Percentiles rank a stretch among this genome's conserved stretches.
phyloP scores from a whole-genome alignment of 805 yeast genomes.

The Babjeviella inositovora region DNA sequence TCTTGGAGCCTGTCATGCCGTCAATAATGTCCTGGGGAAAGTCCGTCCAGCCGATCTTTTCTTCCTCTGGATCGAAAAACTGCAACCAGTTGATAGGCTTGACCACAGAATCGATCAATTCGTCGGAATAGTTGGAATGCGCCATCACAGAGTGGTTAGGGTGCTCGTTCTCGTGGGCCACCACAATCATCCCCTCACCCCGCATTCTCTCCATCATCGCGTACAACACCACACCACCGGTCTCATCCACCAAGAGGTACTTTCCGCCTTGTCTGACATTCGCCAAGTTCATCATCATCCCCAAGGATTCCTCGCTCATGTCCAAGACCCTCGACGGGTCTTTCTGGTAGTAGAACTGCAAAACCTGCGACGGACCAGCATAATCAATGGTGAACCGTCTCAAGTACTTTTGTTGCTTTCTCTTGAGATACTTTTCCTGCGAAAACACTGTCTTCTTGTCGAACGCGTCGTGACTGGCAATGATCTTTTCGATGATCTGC shows the following conservation, averaged over 20 bases:
- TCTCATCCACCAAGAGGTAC: slow-evolving; percentile 80
- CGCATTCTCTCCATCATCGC: slow-evolving; percentile 86
- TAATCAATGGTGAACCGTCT: slow-evolving; percentile 74
- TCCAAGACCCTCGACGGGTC: slow-evolving; percentile 62
- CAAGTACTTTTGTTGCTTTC: slow-evolving; percentile 85
- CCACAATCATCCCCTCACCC: slow-evolving; percentile 52
- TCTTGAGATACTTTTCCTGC: slow-evolving; percentile 79
- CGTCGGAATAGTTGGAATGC: slow-evolving; percentile 47
- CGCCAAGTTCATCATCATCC: slow-evolving; percentile 60
- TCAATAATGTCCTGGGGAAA: slow-evolving; percentile 34
- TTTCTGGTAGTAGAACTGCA: slow-evolving; percentile 64
- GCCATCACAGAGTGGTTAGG: slow-evolving; percentile 62
- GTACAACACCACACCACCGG: slow-evolving; percentile 81
- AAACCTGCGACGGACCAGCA: slow-evolving; percentile 51
- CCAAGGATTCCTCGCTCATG: slow-evolving; percentile 74
- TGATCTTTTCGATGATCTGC: slow-evolving; percentile 66
- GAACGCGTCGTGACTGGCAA: slow-evolving; percentile 73
- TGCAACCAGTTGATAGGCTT: slow-evolving; percentile 67
- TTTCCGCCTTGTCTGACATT: slow-evolving; percentile 83
- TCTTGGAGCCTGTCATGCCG: slow-evolving; percentile 40
- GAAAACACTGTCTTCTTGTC: slow-evolving; percentile 80
- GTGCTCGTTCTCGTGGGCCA: slow-evolving; percentile 88
- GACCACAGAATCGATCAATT: slow-evolving; percentile 34
- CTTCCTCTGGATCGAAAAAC: slow-evolving; percentile 61
- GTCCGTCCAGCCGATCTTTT: slow-evolving; percentile 24